A percentile compares a stretch with the other conserved stretches of the same genome.
phyloP scores from a whole-genome alignment of 1,284 basidiomycete genomes.

The Phellopilus nigrolimitatus region DNA sequence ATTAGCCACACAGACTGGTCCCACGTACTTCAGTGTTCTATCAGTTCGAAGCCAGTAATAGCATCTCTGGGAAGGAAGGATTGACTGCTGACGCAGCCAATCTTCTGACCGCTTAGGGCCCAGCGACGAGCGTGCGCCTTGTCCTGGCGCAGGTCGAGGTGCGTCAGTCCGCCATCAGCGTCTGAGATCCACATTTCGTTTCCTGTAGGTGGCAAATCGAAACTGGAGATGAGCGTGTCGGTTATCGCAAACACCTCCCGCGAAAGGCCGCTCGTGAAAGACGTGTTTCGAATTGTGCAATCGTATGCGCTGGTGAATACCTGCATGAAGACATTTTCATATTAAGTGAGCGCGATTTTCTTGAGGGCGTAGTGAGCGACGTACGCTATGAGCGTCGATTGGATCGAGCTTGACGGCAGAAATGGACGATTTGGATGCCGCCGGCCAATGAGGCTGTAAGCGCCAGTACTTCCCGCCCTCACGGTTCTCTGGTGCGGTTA shows the following conservation, averaged over 20 bases:
- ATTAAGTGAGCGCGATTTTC: background rate
- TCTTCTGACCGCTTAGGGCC: conserved; percentile 62
- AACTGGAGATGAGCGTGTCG: conserved; percentile 54
- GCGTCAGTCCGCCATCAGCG: conserved; percentile 58
- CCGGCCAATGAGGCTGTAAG: conserved; percentile 79
- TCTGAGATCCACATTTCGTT: conserved; percentile 81
- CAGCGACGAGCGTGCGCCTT: conserved; percentile 55
- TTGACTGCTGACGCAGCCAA: conserved; percentile 75
- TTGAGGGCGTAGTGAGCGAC: conserved; percentile 21
- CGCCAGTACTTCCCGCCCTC: conserved; percentile 74
- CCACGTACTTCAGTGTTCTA: conserved; percentile 55
- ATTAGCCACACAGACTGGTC: background rate
- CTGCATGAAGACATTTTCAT: conserved; percentile 37
- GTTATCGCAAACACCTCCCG: conserved; percentile 59
- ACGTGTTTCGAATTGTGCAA: conserved; percentile 65
- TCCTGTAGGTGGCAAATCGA: conserved; percentile 62
- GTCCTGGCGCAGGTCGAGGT: conserved; percentile 64
- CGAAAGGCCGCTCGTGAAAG: conserved; percentile 64
- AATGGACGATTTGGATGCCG: conserved; percentile 70
- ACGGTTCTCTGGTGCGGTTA: conserved; percentile 33
- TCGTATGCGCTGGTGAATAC: conserved; percentile 77
- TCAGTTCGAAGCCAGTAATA: conserved; percentile 73
- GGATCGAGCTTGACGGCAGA: conserved; percentile 73
- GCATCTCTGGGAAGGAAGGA: conserved; percentile 56
- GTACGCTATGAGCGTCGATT: conserved; percentile 62